A percentile compares a stretch with the other conserved stretches of the same genome.
These are phyloP conservation scores for Mucor indicus DNA, from an alignment of 371 early-diverging fungal species.

Conservation along the genomic window DNA sequence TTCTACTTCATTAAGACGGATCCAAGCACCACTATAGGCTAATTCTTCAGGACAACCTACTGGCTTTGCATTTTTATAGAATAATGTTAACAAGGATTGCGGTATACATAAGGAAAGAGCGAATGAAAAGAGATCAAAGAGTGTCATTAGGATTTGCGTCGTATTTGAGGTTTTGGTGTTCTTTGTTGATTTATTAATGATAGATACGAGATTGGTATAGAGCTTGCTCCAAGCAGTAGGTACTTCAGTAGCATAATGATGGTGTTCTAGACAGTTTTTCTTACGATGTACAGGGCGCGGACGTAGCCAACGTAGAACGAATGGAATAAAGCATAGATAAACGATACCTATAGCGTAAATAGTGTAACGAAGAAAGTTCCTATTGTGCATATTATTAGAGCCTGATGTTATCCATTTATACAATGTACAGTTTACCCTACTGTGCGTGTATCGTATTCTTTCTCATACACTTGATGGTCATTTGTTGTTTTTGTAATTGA, in stretches of 20 bases:
- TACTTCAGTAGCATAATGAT: constrained; percentile 33
- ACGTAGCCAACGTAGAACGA: constrained; percentile 22
- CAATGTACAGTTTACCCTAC: too few species aligned
- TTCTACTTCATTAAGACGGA: constrained; percentile 34
- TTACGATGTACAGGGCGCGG: constrained; percentile 14
- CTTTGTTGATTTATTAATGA: constrained; percentile 2
- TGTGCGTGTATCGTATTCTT: too few species aligned
- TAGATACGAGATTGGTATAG: constrained; percentile 10
- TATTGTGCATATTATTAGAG: too few species aligned
- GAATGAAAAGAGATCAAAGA: constrained; percentile 9
- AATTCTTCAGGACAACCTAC: constrained; percentile 21
- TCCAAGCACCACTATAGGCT: constrained; percentile 30
- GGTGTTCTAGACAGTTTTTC: constrained; percentile 18
- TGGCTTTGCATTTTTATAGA: constrained; percentile 14
- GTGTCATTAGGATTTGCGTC: background rate
- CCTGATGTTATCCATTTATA: too few species aligned
- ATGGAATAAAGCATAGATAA: constrained; percentile 26
- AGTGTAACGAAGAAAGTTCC: constrained; percentile 17
- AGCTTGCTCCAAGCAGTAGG: constrained; percentile 26
- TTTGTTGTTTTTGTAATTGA: too few species aligned
- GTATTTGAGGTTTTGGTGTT: background rate
- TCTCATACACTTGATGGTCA: too few species aligned
- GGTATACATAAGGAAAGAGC: constrained; percentile 9
- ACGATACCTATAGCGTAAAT: constrained; percentile 24
- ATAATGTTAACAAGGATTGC: background rate